Percentiles rank a stretch among this genome's conserved stretches.
phyloP scores from a whole-genome alignment of 2,329 filamentous ascomycete genomes.

The Phaeosphaeriaceae sp. region DNA sequence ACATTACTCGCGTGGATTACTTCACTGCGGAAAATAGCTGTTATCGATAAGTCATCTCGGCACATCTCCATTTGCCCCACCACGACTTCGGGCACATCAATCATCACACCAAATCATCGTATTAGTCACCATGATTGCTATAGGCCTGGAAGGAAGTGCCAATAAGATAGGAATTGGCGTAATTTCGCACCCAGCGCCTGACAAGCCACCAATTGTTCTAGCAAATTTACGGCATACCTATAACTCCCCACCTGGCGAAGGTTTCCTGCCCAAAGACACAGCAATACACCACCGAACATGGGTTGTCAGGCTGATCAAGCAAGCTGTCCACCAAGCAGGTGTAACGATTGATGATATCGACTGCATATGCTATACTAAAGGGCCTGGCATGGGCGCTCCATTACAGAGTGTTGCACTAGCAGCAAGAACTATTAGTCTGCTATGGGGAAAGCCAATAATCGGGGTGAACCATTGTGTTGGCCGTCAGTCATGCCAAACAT shows the following conservation, averaged over 20 bases:
- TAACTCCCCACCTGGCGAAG: constrained; percentile 86
- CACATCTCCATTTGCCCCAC: constrained; percentile 26
- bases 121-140: constrained; percentile 62
- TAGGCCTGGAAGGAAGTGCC: constrained; percentile 88
- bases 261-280: constrained; percentile 96
- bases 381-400: constrained; percentile 95
- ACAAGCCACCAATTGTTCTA: constrained; percentile 65
- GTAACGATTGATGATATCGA: constrained; percentile 68
- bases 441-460: constrained; percentile 89
- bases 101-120: constrained; percentile 2
- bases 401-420: constrained; percentile 85
- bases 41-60: constrained; percentile 29
- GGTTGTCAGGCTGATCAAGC: constrained; percentile 81
- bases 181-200: constrained; percentile 73
- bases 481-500: constrained; percentile 56
- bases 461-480: constrained; percentile 98
- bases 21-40: background rate
- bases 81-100: too few species aligned
- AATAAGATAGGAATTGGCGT: constrained; percentile 97
- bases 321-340: constrained; percentile 73
- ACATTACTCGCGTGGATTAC: too few species aligned
- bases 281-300: constrained; percentile 87
- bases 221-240: constrained; percentile 96
- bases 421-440: constrained; percentile 77
- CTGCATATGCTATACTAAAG: constrained; percentile 94